These are phyloP conservation scores for Aspergillus versicolor DNA, from an alignment of 2,329 filamentous ascomycete genomes.

Conservation along the genomic window DNA sequence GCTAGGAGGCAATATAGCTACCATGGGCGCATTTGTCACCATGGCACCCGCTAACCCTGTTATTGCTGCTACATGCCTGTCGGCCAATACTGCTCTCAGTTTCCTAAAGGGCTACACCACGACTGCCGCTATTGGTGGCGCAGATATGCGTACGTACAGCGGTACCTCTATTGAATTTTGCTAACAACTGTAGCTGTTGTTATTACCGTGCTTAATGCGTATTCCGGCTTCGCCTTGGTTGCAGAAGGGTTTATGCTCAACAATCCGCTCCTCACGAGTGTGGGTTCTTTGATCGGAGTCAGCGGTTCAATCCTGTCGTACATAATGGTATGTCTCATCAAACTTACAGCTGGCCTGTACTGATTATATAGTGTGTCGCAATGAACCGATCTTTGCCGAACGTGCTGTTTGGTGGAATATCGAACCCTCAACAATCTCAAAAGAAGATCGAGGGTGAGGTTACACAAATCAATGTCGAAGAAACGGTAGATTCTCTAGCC, in stretches of 20 bases:
- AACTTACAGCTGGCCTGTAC: background rate
- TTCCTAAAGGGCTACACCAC: conserved; percentile 87
- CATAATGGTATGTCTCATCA: conserved; percentile 53
- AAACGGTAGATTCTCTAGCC: conserved; percentile 72
- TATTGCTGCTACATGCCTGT: conserved; percentile 75
- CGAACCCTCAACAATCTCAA: conserved; percentile 56
- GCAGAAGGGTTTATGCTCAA: conserved; percentile 91
- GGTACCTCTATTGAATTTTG: conserved; percentile 14
- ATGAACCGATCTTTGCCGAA: conserved; percentile 93
- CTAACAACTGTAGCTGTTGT: conserved; percentile 61
- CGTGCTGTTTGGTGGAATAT: conserved; percentile 81
- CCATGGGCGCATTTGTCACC: conserved; percentile 79
- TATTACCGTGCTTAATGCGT: conserved; percentile 86
- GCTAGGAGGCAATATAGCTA: conserved; percentile 73
- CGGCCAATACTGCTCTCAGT: conserved; percentile 72
- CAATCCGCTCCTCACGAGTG: conserved; percentile 78
- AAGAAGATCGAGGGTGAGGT: conserved; percentile 77
- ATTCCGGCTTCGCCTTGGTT: conserved; percentile 85
- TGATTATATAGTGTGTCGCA: conserved; percentile 62
- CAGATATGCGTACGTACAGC: conserved; percentile 71
- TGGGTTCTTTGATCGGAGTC: conserved; percentile 83
- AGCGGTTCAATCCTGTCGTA: conserved; percentile 87
- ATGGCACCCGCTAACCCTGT: conserved; percentile 76
- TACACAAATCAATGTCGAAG: conserved; percentile 75
- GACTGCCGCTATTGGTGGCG: conserved; percentile 84